Percentiles rank a stretch among this genome's conserved stretches.
These are phyloP conservation scores for Amylocystis lapponica DNA, from an alignment of 768 basidiomycete species.

Conservation along the genomic window DNA sequence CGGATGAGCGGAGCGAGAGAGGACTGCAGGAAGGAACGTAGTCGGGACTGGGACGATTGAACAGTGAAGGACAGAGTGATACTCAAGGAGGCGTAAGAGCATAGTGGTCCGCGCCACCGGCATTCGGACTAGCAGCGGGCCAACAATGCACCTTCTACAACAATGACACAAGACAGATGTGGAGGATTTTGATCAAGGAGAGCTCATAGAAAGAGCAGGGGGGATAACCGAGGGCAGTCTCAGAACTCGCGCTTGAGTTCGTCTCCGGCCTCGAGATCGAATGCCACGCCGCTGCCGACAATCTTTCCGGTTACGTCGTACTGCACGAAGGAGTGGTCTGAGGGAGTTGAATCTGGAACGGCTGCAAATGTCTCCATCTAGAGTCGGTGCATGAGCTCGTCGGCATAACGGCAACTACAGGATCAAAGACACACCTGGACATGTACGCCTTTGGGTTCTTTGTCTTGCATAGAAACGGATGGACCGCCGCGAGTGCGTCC, in stretches of 20 bases:
- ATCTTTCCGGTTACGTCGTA: conserved; percentile 54
- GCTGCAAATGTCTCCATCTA: conserved; percentile 60
- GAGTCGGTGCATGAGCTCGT: background rate
- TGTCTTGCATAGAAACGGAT: conserved; percentile 7
- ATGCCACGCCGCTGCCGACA: conserved; percentile 28
- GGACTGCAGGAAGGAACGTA: too few relatives aligned
- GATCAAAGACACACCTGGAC: conserved; percentile 38
- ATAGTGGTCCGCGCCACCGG: too few relatives aligned
- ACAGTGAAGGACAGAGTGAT: too few relatives aligned
- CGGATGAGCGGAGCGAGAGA: too few relatives aligned
- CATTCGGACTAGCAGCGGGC: too few relatives aligned
- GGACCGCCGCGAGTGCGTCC: conserved; percentile 20
- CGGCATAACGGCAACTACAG: background rate
- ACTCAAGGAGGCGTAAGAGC: too few relatives aligned
- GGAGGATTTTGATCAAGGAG: too few relatives aligned
- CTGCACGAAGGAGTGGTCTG: conserved; percentile 31
- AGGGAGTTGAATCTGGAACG: conserved; percentile 13
- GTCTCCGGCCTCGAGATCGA: conserved; percentile 53
- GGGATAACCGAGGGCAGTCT: too few relatives aligned
- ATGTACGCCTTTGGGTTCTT: conserved; percentile 46
- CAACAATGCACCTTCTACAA: too few relatives aligned
- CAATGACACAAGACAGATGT: too few relatives aligned
- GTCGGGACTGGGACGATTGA: too few relatives aligned
- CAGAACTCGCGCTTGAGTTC: conserved; percentile 52
- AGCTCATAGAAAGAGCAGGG: too few relatives aligned